Evolutionary conservation across 2,329 filamentous ascomycete genomes (phyloP), one percentile per base, ranked within the genome.

Genomic region (Colletotrichum aenigma): DNA sequence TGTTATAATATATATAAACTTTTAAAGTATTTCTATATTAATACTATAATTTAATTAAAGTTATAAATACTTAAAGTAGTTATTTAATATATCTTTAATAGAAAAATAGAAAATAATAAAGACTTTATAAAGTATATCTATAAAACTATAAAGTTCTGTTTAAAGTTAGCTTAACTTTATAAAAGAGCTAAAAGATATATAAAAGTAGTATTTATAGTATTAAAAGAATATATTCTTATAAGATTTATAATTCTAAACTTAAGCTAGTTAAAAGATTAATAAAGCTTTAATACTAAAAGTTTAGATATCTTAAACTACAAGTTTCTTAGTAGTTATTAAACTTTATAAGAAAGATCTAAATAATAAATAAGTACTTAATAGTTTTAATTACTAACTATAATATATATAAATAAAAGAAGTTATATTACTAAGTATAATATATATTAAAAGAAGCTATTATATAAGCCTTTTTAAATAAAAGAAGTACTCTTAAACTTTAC

Each of bases 41-140:
- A 58, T 30, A 30, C 3, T 1, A 55, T 15, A 13, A 26, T 58
- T 6, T 10, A 43, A 43, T 4, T 18, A 38, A 38, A 38, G 0
- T 0, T 8, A 16, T 16, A 38, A 2, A 2, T 38, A 1, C 0
- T 2, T 4, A 8, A 16, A 4, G 16, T 8, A 7, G 1, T 36
- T 16, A 16, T 38, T 4, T 43, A 43, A 10, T 43, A 43, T 43
- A 43, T 18, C 0, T n/a, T n/a, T 58, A 58, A 26, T 30, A 26
- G 0, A 10, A 58, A 13, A 30, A 26, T 58, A 58, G 1, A 58
- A 1, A 6, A 12, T 26, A 10, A 58, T 58, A 58, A 30, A 6
- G 3, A 1, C 4, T 58, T 26, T 58, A 58, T 30, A 30, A 55
- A 55, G 3, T 26, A 55, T 55, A 55, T 55, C 1, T 55, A 55